Evolutionary conservation across 371 early-diverging fungal genomes (phyloP).

Genomic region (Thermomucor indicae-seudaticae): DNA sequence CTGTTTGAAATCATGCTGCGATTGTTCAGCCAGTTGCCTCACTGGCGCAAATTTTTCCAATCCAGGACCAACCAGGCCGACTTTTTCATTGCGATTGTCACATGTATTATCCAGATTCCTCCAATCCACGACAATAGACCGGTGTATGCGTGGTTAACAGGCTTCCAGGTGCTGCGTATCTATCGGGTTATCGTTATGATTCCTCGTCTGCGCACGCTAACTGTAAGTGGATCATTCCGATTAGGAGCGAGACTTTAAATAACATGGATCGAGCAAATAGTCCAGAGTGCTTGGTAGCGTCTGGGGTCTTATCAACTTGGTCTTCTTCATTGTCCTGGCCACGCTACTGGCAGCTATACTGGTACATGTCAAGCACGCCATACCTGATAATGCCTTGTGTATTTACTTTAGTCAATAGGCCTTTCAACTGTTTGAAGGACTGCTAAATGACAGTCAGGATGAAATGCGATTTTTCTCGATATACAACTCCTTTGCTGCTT

Average conservation of each 20-base stretch:
- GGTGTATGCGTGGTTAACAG: slow-evolving; percentile 57
- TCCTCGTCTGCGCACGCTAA: slow-evolving; percentile 49
- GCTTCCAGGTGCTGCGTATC: slow-evolving; percentile 58
- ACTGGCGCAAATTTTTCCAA: slow-evolving; percentile 39
- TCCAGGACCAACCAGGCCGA: slow-evolving; percentile 49
- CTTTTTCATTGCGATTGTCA: slow-evolving; percentile 46
- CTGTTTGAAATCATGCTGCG: slow-evolving; percentile 51
- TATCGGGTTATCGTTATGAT: slow-evolving; percentile 57
- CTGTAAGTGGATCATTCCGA: slow-evolving; percentile 28
- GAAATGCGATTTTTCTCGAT: slow-evolving; percentile 60
- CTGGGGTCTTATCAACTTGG: slow-evolving; percentile 56
- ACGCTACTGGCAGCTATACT: slow-evolving; percentile 53
- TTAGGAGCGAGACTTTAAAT: background rate
- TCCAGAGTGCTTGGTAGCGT: slow-evolving; percentile 56
- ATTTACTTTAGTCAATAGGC: slow-evolving; percentile 18
- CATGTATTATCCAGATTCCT: slow-evolving; percentile 52
- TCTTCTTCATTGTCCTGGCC: slow-evolving; percentile 58
- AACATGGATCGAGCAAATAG: slow-evolving; percentile 20
- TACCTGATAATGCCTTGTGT: background rate
- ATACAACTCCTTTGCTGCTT: slow-evolving; percentile 56
- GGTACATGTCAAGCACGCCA: slow-evolving; percentile 24
- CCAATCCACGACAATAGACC: slow-evolving; percentile 28
- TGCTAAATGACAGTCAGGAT: slow-evolving; percentile 36
- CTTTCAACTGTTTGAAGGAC: slow-evolving; percentile 44
- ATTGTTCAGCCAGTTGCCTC: slow-evolving; percentile 30